These are phyloP conservation scores for Xanthoparmelia taractica DNA, from an alignment of 495 filamentous ascomycete species.

Conservation along the genomic window DNA sequence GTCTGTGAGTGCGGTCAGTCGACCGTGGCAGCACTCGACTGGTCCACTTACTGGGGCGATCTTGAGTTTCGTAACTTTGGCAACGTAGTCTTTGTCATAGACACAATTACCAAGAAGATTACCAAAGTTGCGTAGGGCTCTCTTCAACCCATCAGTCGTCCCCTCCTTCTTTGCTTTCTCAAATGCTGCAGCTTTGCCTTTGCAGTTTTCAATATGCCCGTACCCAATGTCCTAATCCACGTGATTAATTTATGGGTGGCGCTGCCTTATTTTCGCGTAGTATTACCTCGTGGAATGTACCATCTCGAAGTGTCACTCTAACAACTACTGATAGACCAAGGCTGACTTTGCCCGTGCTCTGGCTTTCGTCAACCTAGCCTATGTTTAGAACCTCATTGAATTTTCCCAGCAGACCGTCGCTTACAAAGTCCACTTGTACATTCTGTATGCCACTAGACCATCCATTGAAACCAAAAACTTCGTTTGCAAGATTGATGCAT, in stretches of 20 bases:
- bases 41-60: slow-evolving; percentile 44
- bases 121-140: slow-evolving; percentile 83
- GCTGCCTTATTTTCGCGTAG: neutral
- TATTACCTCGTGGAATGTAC: slow-evolving; percentile 76
- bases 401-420: slow-evolving; percentile 14
- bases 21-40: slow-evolving; percentile 5
- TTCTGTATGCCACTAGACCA: slow-evolving; percentile 89
- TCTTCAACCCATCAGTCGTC: slow-evolving; percentile 87
- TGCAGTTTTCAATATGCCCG: slow-evolving; percentile 89
- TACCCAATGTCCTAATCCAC: slow-evolving; percentile 76
- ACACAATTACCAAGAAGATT: slow-evolving; percentile 96
- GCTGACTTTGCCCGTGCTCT: slow-evolving; percentile 58
- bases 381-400: neutral
- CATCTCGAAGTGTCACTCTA: slow-evolving; percentile 80
- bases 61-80: slow-evolving; percentile 77
- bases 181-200: slow-evolving; percentile 86
- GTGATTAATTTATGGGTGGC: neutral
- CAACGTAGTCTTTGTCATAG: slow-evolving; percentile 89
- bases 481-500: slow-evolving; percentile 90
- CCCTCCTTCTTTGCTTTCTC: slow-evolving; percentile 98
- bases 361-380: slow-evolving; percentile 54
- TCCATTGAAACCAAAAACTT: slow-evolving; percentile 97
- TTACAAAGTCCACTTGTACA: slow-evolving; percentile 83
- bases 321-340: slow-evolving; percentile 83
- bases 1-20: slow-evolving; percentile 27